Evolutionary conservation across 306 rosid genomes (phyloP), one percentile per base, ranked within the genome.

Genomic region (Medicago arabica): DNA sequence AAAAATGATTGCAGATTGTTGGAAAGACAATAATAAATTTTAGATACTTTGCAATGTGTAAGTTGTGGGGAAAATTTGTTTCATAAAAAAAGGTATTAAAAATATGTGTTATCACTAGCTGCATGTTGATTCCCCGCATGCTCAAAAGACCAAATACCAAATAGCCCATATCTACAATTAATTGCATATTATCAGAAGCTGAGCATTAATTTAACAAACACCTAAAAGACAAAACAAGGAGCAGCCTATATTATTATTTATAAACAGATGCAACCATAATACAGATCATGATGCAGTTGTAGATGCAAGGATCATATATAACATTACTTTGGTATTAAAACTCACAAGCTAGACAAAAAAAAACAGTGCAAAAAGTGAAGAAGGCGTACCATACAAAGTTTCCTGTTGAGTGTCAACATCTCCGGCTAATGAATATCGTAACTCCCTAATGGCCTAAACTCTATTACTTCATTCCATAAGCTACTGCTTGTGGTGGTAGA

Each of bases 401-500:
- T 59, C 70, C 69, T 67, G 72, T 23, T 55, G 85, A 79, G 78
- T 65, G 65, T 86, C 88, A 66, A 88, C 74, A 84, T 82, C 84
- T 80, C 98, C 98, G 47, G 64, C 88, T 78, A 90, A 80, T 51
- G 96, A 95, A 90, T 87, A 90, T 57, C 97, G 87, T 13, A 90
- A 77, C 63, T 63, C 77, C 84, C 97, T 86, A 34, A 83, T 79
- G 6, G 91, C 88, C 82, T 89, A 93, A 67, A 95, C 99, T 84
- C 97, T 89, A 79, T 68, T 86, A 74, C 95, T 89, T 97, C 96
- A 83, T 80, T 89, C 99, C 99, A 95, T 80, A 74, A 39, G 66
- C 89, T 86, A 77, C 83, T 75, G 77, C 57, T 83, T 53, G 80
- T 68, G 9, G 82, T 74, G 36, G 86, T 71, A 34, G 83, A 50